Evolutionary conservation across 768 basidiomycete genomes (phyloP).

Genomic region (Termitomyces bulborhizus): DNA sequence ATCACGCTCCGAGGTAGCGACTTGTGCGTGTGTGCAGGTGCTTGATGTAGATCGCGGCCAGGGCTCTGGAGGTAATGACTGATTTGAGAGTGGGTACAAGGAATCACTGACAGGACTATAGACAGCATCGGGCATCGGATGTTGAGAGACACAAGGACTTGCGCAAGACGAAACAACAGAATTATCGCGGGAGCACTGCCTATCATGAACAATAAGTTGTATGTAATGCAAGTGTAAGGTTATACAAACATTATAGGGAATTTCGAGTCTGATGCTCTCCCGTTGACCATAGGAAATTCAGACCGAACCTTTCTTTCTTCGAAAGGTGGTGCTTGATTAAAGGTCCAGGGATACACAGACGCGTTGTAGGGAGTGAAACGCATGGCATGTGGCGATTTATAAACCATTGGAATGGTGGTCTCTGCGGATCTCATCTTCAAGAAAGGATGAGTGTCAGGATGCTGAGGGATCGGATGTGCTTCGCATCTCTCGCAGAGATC

Average conservation of each 20-base stretch:
- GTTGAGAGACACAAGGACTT: not conserved
- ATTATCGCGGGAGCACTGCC: not conserved
- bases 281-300: not conserved
- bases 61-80: not conserved
- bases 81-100: conserved; percentile 3
- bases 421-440: conserved; percentile 62
- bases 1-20: not conserved
- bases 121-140: not conserved
- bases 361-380: not conserved
- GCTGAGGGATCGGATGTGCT: conserved; percentile 69
- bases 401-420: conserved; percentile 32
- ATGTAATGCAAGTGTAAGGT: not conserved
- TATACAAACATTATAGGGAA: not conserved
- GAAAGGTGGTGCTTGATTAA: not conserved
- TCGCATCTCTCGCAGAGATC: conserved; percentile 80
- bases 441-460: conserved; percentile 65
- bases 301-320: not conserved
- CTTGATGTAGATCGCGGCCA: not conserved
- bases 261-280: not conserved
- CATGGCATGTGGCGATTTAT: conserved; percentile 9
- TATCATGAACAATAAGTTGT: not conserved
- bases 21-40: not conserved
- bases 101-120: not conserved
- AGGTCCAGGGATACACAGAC: not conserved
- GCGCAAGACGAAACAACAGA: not conserved